Evolutionary conservation across 2,329 filamentous ascomycete species (phyloP), one percentile per base, ranked within the genome.

Genomic region (Sclerotinia sclerotiorum): DNA sequence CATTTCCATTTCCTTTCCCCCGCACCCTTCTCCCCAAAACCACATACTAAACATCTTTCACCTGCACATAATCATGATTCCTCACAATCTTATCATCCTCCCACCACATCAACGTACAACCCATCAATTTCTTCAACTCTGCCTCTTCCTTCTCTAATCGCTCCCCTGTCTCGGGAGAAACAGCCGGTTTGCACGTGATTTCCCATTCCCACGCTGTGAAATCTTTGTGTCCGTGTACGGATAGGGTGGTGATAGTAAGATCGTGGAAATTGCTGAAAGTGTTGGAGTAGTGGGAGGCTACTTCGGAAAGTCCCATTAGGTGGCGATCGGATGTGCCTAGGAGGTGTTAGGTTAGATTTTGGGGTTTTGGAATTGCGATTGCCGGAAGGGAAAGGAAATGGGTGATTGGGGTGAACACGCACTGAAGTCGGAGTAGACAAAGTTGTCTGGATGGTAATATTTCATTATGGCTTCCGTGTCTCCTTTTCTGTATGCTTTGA

Each of bases 11-110:
- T 1, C 10, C 29, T 35, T 8, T 5, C 29, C 5, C 1, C 52
- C 52, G 27, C 15, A 8, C 4, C 52, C 24, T 4, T 24, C 52
- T 55, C 27, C 52, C 24, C 0, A 24, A 54, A 54, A 24, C 32
- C 15, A 11, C 58, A 13, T 32, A n/a, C 24, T 65, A 55, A 32
- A 32, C 7, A 2, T 65, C 35, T 19, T 57, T 65, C 4, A 57
- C 1, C 39, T 65, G 63, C 49, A 65, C 51, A 57, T 65, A 65
- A 56, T 65, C 63, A 65, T 65, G 63, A 48, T 65, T 57, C 15
- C 51, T 48, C 7, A 57, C 0, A 24, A 57, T 65, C 21, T 48
- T 49, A 35, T 65, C 51, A 35, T 48, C 39, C 21, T 57, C 63
- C 63, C 63, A 65, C 52, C 63, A 65, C 63, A 65, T 65, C 49